These are phyloP conservation scores for Exophiala sp. DNA, from an alignment of 2,329 filamentous ascomycete species.

Conservation along the genomic window DNA sequence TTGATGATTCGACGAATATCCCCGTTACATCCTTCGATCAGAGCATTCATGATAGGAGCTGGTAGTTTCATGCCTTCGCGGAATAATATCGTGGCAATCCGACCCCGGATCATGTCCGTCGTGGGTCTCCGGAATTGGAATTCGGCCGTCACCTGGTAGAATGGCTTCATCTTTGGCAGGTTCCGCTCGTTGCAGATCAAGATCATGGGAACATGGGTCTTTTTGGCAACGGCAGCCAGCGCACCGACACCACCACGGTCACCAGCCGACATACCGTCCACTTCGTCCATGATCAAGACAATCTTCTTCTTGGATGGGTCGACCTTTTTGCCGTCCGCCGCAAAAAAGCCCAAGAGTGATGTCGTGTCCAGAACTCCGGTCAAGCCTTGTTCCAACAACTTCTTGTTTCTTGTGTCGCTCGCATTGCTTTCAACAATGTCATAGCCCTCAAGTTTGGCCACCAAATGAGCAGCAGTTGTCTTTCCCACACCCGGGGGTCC, in stretches of 20 bases:
- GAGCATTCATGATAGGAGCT: slow-evolving; percentile 73
- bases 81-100: slow-evolving; percentile 92
- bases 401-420: slow-evolving; percentile 93
- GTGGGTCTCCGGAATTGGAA: slow-evolving; percentile 84
- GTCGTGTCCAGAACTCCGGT: slow-evolving; percentile 89
- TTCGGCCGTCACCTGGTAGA: slow-evolving; percentile 79
- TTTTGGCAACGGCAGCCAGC: slow-evolving; percentile 88
- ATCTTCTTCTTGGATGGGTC: slow-evolving; percentile 83
- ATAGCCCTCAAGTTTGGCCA: slow-evolving; percentile 86
- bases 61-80: slow-evolving; percentile 85
- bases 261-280: slow-evolving; percentile 96
- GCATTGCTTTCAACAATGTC: slow-evolving; percentile 94
- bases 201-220: slow-evolving; percentile 89
- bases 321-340: slow-evolving; percentile 72
- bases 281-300: slow-evolving; percentile 96
- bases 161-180: slow-evolving; percentile 96
- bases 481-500: slow-evolving; percentile 96
- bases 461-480: slow-evolving; percentile 90
- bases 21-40: slow-evolving; percentile 91
- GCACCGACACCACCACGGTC: slow-evolving; percentile 94
- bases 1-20: slow-evolving; percentile 98
- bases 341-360: slow-evolving; percentile 85
- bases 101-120: slow-evolving; percentile 80
- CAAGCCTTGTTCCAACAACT: slow-evolving; percentile 82
- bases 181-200: slow-evolving; percentile 95